Base-by-base conservation (phyloP, 2,329 filamentous ascomycete species). In the Colletotrichum salicis region DNA sequence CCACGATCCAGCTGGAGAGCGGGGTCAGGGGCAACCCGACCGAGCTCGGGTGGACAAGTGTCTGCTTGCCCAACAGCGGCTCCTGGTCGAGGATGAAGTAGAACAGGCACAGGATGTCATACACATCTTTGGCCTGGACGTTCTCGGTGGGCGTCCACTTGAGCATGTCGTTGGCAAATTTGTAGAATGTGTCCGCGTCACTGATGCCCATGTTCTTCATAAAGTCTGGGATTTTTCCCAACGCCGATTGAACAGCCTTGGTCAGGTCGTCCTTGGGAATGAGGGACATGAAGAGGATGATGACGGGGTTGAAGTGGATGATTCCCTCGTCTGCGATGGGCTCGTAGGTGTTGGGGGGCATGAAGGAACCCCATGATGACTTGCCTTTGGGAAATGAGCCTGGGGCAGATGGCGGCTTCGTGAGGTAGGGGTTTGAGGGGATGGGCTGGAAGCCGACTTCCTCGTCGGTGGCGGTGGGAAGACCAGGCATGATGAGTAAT, bases 1-100 rank as follows among this genome's bases (percentile, higher is more conserved):
- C 70, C 24, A 83, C 80, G 19, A 84, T 74, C 83, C 83, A 84
- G 5, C 77, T 73, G 1, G 81, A 82, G 4, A 84, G 74, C 73
- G 75, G 76, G 2, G 77, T 80, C 8, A 82, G 76, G 2, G 77
- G 77, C 60, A 78, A 71, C 4, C 77, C 73, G 24, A 67, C 74
- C n/a, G 76, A 74, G 19, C 74, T 64, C 10, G 82, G 82, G 0
- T 73, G 51, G 63, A 83, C 79, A 70, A 75, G 54, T 55, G 52
- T 64, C 48, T 51, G 60, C 27, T 56, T 6, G 10, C 29, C 67
- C 3, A 70, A 67, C 29, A 84, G 71, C 1, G 81, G 74, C 1
- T 75, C 41, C 70, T 83, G 82, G 45, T 79, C 74, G n/a, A 84
- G 73, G 35, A 84, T 74, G 70, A 81, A 84, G 75, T 84, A 84